Base-by-base conservation (phyloP, 768 basidiomycete genomes). In the Suillus variegatus region DNA sequence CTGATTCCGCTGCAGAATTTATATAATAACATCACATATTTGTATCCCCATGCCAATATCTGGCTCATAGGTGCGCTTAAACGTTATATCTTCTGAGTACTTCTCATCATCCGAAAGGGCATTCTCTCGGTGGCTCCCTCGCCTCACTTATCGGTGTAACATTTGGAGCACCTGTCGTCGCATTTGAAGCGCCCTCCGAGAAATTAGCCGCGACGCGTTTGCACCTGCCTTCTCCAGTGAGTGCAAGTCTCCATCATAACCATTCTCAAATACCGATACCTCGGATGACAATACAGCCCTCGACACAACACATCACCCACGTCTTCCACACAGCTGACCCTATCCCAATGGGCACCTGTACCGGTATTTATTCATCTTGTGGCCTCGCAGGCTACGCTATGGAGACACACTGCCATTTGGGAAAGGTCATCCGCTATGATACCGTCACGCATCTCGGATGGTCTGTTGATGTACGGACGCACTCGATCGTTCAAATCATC, bases 301-400 rank as follows among this genome's bases (percentile, higher is more conserved):
- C 89, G 2, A 82, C 82, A 0, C 85, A 88, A 4, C 91, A 93
- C 67, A 82, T 97, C 49, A 95, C 91, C 0, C 94, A 98, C 71
- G 82, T 98, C 9, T 97, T 92, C 72, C 91, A 98, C 73, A 98
- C 92, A 1, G 96, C 91, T 25, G 97, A 99, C 81, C 96, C 96
- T 0, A 93, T 98, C 43, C 86, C 96, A 4, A 92, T 92, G 86
- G 93, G 92, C 1, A 83, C 83, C 0, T 95, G 94, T 72, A 95
- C 81, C 14, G 94, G 94, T 14, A 81, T 91, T 1, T 80, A 84
- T 10, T 95, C 92, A 0, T 77, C 85, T 0, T 99, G 97, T 75
- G 87, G 89, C 18, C 84, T 93, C 41, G 94, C 81, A 0, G 96
- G 97, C 1, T 96, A 92, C 71, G 97, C 94, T 0, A 79, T 95